Percentiles rank a stretch among this genome's conserved stretches.
Conservation (phyloP, 768 basidiomycete species). For the Steccherinum ochraceum region DNA sequence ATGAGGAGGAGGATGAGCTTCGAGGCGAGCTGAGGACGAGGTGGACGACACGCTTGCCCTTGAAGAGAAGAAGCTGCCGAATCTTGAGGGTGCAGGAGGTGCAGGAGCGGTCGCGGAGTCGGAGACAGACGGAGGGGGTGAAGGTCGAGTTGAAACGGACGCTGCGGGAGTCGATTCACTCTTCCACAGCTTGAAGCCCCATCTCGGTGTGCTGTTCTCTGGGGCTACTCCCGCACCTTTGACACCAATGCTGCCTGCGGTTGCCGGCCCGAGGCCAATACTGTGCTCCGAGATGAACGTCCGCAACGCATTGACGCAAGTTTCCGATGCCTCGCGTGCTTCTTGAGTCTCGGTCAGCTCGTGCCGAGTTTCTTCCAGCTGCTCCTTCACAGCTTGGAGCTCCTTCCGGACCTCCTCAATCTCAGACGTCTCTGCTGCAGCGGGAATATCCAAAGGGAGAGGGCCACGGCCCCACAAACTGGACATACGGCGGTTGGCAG, state of each 20-base stretch:
- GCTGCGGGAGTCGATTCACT: slow-evolving; percentile 24
- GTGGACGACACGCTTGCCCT: slow-evolving; percentile 48
- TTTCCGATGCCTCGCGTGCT: slow-evolving; percentile 82
- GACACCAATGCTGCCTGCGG: not conserved
- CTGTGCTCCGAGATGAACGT: slow-evolving; percentile 77
- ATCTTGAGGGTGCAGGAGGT: slow-evolving; percentile 40
- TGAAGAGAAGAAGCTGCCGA: slow-evolving; percentile 66
- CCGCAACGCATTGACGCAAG: slow-evolving; percentile 74
- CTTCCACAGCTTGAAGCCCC: slow-evolving; percentile 73
- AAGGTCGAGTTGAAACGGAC: slow-evolving; percentile 16
- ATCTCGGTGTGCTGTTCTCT: slow-evolving; percentile 33
- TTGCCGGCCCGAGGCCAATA: slow-evolving; percentile 36
- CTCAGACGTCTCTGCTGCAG: slow-evolving; percentile 28
- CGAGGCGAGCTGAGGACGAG: slow-evolving; percentile 24
- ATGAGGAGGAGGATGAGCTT: slow-evolving; percentile 13
- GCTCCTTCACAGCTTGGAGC: slow-evolving; percentile 44
- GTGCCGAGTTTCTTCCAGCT: slow-evolving; percentile 57
- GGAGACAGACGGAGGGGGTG: slow-evolving; percentile 22
- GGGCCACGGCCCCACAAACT: slow-evolving; percentile 50
- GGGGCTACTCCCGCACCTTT: slow-evolving; percentile 9
- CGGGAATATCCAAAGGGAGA: slow-evolving; percentile 27
- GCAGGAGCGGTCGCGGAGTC: slow-evolving; percentile 25
- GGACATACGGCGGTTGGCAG: slow-evolving; percentile 36
- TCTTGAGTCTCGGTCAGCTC: slow-evolving; percentile 77
- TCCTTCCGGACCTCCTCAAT: slow-evolving; percentile 57